Evolutionary conservation across 805 yeast species (phyloP).

Genomic region (Diddensiella caesifluorescens): DNA sequence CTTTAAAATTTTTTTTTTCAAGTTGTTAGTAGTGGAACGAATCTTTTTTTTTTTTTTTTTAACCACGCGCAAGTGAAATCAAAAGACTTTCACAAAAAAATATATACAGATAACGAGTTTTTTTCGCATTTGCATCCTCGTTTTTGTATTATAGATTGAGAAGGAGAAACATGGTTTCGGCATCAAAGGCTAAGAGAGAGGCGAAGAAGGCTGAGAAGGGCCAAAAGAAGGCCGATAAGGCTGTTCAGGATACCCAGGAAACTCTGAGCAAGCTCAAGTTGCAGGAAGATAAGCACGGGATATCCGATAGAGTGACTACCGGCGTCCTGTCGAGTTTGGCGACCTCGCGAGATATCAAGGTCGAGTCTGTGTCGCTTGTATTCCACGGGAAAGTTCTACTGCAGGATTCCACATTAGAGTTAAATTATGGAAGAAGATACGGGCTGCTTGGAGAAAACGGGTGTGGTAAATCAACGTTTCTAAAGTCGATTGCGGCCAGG

Average conservation of each 20-base stretch:
- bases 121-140: too few species aligned
- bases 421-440: slow-evolving; percentile 95
- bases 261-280: slow-evolving; percentile 81
- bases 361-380: slow-evolving; percentile 81
- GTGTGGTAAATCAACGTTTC: slow-evolving; percentile 95
- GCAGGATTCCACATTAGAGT: slow-evolving; percentile 86
- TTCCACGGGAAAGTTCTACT: slow-evolving; percentile 97
- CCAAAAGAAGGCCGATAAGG: slow-evolving; percentile 50
- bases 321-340: slow-evolving; percentile 88
- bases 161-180: slow-evolving; percentile 43
- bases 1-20: slow-evolving; percentile 4
- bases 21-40: slow-evolving; percentile 1
- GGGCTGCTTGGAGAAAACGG: slow-evolving; percentile 98
- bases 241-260: slow-evolving; percentile 51
- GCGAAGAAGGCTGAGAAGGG: slow-evolving; percentile 91
- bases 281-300: slow-evolving; percentile 89
- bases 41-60: slow-evolving; percentile 5
- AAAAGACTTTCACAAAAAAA: too few species aligned
- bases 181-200: slow-evolving; percentile 97
- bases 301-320: slow-evolving; percentile 95
- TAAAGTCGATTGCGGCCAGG: slow-evolving; percentile 90
- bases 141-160: too few species aligned
- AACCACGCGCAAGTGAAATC: too few species aligned
- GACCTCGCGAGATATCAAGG: slow-evolving; percentile 90
- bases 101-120: too few species aligned